These are phyloP conservation scores for Hortiboletus rubellus DNA, from an alignment of 1,284 basidiomycete species.

Conservation along the genomic window DNA sequence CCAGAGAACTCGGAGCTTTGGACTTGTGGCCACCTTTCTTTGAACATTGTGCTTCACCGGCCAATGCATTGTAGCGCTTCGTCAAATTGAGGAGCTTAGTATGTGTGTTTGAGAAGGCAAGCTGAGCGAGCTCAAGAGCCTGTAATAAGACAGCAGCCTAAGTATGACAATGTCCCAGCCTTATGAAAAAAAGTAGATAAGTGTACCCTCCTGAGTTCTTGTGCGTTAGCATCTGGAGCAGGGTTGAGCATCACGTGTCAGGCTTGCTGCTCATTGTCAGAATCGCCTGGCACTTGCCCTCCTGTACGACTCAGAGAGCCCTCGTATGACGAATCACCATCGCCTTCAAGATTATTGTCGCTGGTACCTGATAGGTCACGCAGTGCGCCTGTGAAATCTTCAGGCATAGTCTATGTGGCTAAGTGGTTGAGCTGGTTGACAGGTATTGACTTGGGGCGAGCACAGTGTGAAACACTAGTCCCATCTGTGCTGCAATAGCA, in stretches of 20 bases:
- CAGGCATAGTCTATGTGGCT: background rate
- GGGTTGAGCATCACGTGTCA: background rate
- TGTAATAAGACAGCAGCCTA: background rate
- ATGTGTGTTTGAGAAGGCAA: background rate
- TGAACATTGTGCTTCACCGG: background rate
- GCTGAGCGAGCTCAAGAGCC: background rate
- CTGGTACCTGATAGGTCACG: background rate
- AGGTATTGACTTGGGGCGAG: too few relatives aligned
- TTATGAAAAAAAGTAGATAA: background rate
- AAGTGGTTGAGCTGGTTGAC: too few relatives aligned
- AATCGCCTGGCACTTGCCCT: background rate
- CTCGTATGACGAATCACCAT: background rate
- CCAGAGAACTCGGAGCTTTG: background rate
- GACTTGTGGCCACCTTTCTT: background rate
- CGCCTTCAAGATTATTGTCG: background rate
- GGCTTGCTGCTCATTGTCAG: background rate
- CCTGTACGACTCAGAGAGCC: background rate
- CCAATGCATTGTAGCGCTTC: background rate
- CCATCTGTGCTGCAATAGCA: too few relatives aligned
- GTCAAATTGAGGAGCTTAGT: conserved; percentile 1
- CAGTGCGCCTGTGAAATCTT: background rate
- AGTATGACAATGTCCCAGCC: too few relatives aligned
- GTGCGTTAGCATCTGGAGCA: background rate
- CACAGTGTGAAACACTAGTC: too few relatives aligned
- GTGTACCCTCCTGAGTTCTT: conserved; percentile 2